A percentile compares a stretch with the other conserved stretches of the same genome.
Conservation (phyloP, 2,329 filamentous ascomycete genomes). For the Diaporthe sp. region DNA sequence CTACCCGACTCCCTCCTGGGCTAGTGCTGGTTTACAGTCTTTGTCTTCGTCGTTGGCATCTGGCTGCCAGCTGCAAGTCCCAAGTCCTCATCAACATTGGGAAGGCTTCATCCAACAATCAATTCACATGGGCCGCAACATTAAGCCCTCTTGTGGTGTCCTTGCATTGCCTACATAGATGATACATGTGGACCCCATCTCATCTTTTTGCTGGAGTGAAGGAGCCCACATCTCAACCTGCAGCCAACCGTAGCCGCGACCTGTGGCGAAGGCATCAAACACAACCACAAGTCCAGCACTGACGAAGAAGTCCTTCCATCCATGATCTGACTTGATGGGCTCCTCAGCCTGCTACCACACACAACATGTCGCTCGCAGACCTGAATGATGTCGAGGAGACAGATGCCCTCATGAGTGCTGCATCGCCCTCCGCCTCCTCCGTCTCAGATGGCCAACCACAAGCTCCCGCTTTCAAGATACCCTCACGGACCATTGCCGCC, state of each 20-base stretch:
- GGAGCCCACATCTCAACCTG: not conserved
- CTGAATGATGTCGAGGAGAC: constrained; percentile 29
- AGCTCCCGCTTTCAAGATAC: constrained; percentile 55
- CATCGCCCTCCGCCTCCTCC: constrained; percentile 17
- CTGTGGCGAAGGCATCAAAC: not conserved
- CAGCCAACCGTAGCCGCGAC: not conserved
- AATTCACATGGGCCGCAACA: not conserved
- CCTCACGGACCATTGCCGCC: constrained; percentile 55
- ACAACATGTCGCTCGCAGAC: constrained; percentile 21
- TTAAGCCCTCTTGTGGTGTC: not conserved
- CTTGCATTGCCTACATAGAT: not conserved
- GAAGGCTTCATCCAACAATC: not conserved
- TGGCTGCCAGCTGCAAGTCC: constrained; percentile 18
- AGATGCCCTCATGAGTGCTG: constrained; percentile 24
- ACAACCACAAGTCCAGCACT: not conserved
- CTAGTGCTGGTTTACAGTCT: too few species aligned
- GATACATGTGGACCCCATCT: not conserved
- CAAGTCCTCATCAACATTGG: too few species aligned
- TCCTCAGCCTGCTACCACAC: not conserved
- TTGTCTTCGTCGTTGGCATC: not conserved
- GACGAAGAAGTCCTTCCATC: not conserved
- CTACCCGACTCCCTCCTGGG: too few species aligned
- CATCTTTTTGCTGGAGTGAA: not conserved
- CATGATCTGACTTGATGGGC: not conserved
- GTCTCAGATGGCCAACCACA: constrained; percentile 38